Conservation (phyloP, 257 asterid species). For the Haberlea rhodopensis region DNA sequence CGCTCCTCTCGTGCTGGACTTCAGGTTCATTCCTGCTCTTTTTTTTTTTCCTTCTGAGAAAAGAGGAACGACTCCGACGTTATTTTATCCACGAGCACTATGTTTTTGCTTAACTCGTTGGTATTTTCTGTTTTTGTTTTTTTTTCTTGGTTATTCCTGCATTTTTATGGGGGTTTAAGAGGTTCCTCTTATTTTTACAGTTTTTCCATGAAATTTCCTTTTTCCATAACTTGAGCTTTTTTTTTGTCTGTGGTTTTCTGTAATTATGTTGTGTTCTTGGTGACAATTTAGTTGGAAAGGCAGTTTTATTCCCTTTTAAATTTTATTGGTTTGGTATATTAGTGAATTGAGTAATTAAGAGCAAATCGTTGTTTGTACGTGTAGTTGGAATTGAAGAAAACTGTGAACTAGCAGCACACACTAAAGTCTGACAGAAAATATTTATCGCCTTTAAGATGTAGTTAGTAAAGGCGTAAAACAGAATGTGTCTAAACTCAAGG, state of each 20-base stretch:
- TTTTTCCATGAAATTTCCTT: not conserved
- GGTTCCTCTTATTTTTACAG: not conserved
- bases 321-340: not conserved
- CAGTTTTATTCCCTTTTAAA: not conserved
- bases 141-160: not conserved
- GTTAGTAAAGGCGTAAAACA: not conserved
- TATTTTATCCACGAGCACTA: not conserved
- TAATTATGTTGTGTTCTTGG: not conserved
- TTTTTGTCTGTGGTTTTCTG: not conserved
- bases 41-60: not conserved
- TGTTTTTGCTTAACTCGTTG: not conserved
- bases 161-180: not conserved
- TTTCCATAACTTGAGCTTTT: not conserved
- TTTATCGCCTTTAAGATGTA: not conserved
- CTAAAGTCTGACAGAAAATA: not conserved
- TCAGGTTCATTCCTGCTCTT: constrained; percentile 30
- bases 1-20: constrained; percentile 57
- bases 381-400: constrained; percentile 3
- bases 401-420: constrained; percentile 6
- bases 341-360: not conserved
- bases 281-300: not conserved
- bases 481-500: not conserved
- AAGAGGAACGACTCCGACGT: not conserved
- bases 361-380: not conserved
- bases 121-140: not conserved